Base-by-base conservation (phyloP, 305 asterid genomes). In the Plantago coronopus region DNA sequence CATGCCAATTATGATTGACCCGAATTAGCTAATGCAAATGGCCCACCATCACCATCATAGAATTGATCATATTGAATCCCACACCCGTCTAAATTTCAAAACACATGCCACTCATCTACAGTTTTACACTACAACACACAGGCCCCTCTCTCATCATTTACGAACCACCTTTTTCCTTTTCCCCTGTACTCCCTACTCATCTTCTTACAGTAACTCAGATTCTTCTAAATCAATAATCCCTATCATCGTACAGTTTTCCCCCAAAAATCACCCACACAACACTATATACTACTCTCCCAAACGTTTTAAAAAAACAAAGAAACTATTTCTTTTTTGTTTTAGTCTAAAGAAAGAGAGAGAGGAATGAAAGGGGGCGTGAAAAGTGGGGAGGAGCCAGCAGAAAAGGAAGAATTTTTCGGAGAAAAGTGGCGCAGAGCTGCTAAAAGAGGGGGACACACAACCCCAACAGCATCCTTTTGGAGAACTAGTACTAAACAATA, bases 391-490 rank as follows among this genome's bases (percentile, higher is more conserved):
- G 78, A 74, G 89, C 37, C 81, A 76, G 81, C 86, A 19, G 86
- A 75, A 82, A 85, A 87, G 85, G 80, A 75, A 65, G 91, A 74
- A 68, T 77, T 55, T 78, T 83, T 83, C 22, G 91, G 86, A 73
- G 85, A 85, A 88, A 88, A 88, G 97, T 88, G 80, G 97, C 79
- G 68, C 72, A 79, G 74, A 64, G 83, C 78, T 77, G 82, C 85
- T 73, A 82, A 86, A 82, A 82, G 72, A 70, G 88, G 95, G 78
- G 95, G 95, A 68, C 89, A 82, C 17, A 57, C 73, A 69, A 86
- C 96, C 60, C 95, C 96, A 76, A 80, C 81, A 15, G 72, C 87
- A 13, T 79, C 96, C 76, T 83, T 79, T 77, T 81, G 81, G 79
- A 80, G 82, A 68, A 75, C 74, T 62, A 67, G 40, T 34, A 34